Evolutionary conservation across 2,329 filamentous ascomycete genomes (phyloP).

Genomic region (Sporothrix euskadiensis): DNA sequence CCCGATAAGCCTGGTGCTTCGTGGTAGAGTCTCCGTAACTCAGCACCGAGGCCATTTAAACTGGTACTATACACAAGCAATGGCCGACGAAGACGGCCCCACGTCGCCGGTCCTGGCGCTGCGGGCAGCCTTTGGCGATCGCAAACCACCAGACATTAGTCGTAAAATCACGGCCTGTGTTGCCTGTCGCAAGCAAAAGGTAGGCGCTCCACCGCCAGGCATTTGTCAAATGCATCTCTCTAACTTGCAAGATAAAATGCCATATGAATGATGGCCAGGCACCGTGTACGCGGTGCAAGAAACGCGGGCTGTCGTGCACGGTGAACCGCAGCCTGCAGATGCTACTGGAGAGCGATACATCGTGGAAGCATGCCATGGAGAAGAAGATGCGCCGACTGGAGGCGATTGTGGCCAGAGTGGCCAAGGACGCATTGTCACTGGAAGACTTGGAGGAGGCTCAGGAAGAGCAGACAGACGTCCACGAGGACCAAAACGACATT

Average conservation of each 20-base stretch:
- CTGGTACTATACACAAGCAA: not conserved
- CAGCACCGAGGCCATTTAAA: not conserved
- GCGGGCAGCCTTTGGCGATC: constrained; percentile 41
- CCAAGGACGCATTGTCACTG: not conserved
- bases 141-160: constrained; percentile 41
- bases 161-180: constrained; percentile 43
- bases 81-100: constrained; percentile 47
- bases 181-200: constrained; percentile 44
- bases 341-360: constrained; percentile 26
- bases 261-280: constrained; percentile 25
- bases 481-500: not conserved
- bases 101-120: constrained; percentile 33
- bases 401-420: not conserved
- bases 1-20: not conserved
- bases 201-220: not conserved
- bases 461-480: not conserved
- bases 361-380: constrained; percentile 24
- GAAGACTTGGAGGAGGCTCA: not conserved
- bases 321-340: constrained; percentile 27
- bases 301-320: constrained; percentile 23
- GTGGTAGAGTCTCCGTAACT: not conserved
- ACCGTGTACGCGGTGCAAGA: constrained; percentile 26
- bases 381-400: constrained; percentile 22
- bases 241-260: constrained; percentile 27
- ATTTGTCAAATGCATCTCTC: not conserved